phyloP scores from a whole-genome alignment of 331 rosid species.

The Spiraea crenata region DNA sequence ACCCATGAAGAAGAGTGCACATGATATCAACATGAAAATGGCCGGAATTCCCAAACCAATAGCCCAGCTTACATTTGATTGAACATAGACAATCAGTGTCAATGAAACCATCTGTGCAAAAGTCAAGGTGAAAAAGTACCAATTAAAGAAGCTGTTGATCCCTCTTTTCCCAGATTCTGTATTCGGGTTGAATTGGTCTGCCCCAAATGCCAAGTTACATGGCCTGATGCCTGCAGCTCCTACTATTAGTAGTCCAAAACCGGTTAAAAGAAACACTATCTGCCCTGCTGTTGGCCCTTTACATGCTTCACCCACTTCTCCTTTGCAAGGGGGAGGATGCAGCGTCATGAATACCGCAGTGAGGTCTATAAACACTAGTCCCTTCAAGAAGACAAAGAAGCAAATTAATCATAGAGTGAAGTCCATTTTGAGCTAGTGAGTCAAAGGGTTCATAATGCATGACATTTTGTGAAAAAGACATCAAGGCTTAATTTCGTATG shows the following conservation, averaged over 20 bases:
- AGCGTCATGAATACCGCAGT: slow-evolving; percentile 64
- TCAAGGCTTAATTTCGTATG: too few species aligned
- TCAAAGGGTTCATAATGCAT: background rate
- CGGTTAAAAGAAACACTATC: slow-evolving; percentile 50
- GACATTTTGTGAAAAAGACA: too few species aligned
- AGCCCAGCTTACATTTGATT: slow-evolving; percentile 78
- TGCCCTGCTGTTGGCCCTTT: slow-evolving; percentile 56
- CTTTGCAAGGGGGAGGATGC: slow-evolving; percentile 68
- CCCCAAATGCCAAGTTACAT: slow-evolving; percentile 89
- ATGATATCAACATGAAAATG: slow-evolving; percentile 63
- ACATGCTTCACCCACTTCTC: slow-evolving; percentile 36
- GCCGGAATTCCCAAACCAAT: slow-evolving; percentile 82
- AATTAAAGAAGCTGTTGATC: slow-evolving; percentile 84
- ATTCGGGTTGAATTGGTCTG: slow-evolving; percentile 80
- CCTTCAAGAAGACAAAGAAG: slow-evolving; percentile 12
- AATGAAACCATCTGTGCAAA: slow-evolving; percentile 59
- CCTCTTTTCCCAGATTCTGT: slow-evolving; percentile 79
- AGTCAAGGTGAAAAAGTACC: slow-evolving; percentile 74
- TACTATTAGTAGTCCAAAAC: slow-evolving; percentile 53
- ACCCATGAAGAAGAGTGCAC: slow-evolving; percentile 55
- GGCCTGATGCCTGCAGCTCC: slow-evolving; percentile 94
- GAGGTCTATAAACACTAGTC: slow-evolving; percentile 44
- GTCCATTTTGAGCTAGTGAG: background rate
- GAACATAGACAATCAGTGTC: slow-evolving; percentile 69
- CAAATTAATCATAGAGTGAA: background rate